phyloP scores from a whole-genome alignment of 441 rosid species.

The Populus hybrid region DNA sequence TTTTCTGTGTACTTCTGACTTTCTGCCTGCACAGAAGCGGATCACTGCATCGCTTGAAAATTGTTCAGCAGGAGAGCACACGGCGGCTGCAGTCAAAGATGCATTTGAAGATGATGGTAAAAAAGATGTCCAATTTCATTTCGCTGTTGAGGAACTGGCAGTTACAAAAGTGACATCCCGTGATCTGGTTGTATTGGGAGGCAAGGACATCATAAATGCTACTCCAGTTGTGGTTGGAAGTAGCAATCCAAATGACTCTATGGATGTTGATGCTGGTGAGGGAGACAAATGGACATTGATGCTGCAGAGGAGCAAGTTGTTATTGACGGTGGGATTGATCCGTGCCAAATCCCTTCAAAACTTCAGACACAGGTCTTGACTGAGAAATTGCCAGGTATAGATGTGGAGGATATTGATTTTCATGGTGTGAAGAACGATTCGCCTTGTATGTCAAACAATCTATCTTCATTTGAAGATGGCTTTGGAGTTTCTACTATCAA shows the following conservation, averaged over 20 bases:
- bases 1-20: slow-evolving; percentile 22
- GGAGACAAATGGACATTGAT: slow-evolving; percentile 29
- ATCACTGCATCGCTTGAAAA: slow-evolving; percentile 17
- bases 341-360: slow-evolving; percentile 27
- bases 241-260: slow-evolving; percentile 27
- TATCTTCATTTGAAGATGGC: slow-evolving; percentile 29
- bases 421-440: slow-evolving; percentile 27
- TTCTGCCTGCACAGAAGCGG: slow-evolving; percentile 20
- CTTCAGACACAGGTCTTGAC: slow-evolving; percentile 21
- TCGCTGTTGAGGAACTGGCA: slow-evolving; percentile 28
- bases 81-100: slow-evolving; percentile 30
- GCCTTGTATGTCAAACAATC: slow-evolving; percentile 28
- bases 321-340: slow-evolving; percentile 24
- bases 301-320: slow-evolving; percentile 32
- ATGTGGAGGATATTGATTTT: slow-evolving; percentile 24
- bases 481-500: slow-evolving; percentile 33
- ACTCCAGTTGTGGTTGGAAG: slow-evolving; percentile 22
- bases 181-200: slow-evolving; percentile 26
- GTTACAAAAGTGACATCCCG: slow-evolving; percentile 24
- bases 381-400: slow-evolving; percentile 22
- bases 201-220: slow-evolving; percentile 35
- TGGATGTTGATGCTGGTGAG: slow-evolving; percentile 29
- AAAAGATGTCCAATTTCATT: slow-evolving; percentile 28
- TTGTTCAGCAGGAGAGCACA: slow-evolving; percentile 26
- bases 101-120: slow-evolving; percentile 28